Base-by-base conservation (phyloP, 2,329 filamentous ascomycete genomes). In the Ploettnerulaceae sp. region DNA sequence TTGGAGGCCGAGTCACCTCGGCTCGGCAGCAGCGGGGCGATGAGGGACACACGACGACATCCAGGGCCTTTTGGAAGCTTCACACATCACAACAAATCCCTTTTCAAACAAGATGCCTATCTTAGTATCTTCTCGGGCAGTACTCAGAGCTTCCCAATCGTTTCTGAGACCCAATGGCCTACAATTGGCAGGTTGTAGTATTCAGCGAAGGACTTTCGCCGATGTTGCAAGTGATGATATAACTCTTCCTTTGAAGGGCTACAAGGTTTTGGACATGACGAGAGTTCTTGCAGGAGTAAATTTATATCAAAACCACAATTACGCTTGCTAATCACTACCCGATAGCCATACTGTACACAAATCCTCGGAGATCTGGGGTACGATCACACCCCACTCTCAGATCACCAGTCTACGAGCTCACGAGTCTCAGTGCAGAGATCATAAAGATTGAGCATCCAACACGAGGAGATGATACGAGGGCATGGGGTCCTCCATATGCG, bases 381-480 rank as follows among this genome's bases (percentile, higher is more conserved):
- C 66, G 81, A 55, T 7, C 26, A 52, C 48, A 26, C 29, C 26
- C 52, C 53, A 58, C 57, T 58, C 64, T 60, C 49, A 9, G 25
- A 56, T 49, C 47, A 49, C 5, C 26, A 18, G 37, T 29, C 37
- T 31, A 36, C 17, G 44, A 48, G 33, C 49, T 56, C 38, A 55
- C 36, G 31, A 54, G 29, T 34, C 24, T 48, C 58, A 94, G 89
- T 54, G 93, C 93, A 56, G 91, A 98, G 66, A 82, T 98, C 24
- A 95, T 98, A 69, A 98, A 98, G 68, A 79, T 98, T 52, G 93
- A 98, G 68, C 93, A 98, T 67, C 93, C 93, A 3, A 81, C 81
- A 4, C 78, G 88, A 47, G 93, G 88, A 28, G 93, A 98, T 64
- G 93, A 98, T 64, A 98, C 93, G 7, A 75, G 93, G 60, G 90